A percentile compares a stretch with the other conserved stretches of the same genome.
These are phyloP conservation scores for Colletotrichum limetticola DNA, from an alignment of 2,329 filamentous ascomycete species.

Conservation along the genomic window DNA sequence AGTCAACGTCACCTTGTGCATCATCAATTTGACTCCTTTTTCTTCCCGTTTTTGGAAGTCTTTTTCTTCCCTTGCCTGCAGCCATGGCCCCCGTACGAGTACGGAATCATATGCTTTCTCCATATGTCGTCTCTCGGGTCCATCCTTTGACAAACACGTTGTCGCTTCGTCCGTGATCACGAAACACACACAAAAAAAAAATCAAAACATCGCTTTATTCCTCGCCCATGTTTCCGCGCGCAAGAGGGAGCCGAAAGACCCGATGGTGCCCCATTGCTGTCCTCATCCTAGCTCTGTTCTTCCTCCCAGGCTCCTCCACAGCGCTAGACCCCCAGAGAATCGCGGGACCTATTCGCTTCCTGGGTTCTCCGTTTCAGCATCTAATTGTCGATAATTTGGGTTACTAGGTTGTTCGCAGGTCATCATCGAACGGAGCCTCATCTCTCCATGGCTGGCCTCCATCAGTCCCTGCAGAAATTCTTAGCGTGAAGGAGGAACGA, in stretches of 20 bases:
- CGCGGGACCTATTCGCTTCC: background rate
- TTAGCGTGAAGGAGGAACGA: background rate
- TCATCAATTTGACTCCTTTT: background rate
- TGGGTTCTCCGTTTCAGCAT: background rate
- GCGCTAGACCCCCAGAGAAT: slow-evolving; percentile 14
- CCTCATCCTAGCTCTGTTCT: background rate
- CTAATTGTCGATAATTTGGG: background rate
- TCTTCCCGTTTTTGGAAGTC: background rate
- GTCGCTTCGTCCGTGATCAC: background rate
- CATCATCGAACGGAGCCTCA: background rate
- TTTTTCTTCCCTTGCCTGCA: background rate
- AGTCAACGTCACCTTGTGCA: slow-evolving; percentile 1
- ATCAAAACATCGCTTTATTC: background rate
- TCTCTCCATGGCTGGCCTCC: background rate
- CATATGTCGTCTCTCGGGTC: background rate
- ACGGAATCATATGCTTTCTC: background rate
- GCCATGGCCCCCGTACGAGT: background rate
- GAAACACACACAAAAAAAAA: background rate
- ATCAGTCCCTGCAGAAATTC: background rate
- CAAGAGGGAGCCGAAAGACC: background rate
- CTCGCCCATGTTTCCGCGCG: background rate
- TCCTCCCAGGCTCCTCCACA: slow-evolving; percentile 1
- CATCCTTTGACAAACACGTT: background rate
- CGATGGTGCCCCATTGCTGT: background rate
- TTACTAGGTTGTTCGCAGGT: background rate